Conservation (phyloP, 2,329 filamentous ascomycete genomes). For the Phialophora expanda region DNA sequence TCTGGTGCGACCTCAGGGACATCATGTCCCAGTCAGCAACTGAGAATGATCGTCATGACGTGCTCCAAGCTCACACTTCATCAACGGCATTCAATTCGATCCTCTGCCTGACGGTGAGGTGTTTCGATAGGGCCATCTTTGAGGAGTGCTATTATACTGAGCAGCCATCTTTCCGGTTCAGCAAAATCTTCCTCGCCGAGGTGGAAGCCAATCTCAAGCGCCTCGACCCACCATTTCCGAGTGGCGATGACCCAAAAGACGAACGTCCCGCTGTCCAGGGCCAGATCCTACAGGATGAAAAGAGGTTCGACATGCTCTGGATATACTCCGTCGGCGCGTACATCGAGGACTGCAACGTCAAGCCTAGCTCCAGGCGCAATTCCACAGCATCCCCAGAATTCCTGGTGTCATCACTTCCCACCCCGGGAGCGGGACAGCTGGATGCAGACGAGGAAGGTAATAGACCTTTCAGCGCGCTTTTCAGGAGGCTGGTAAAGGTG, state of each 20-base stretch:
- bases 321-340: constrained; percentile 11
- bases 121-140: not conserved
- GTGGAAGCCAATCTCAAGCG: not conserved
- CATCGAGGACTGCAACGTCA: not conserved
- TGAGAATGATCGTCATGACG: not conserved
- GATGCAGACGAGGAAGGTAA: not conserved
- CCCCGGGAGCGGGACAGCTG: too few relatives aligned
- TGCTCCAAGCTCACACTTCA: not conserved
- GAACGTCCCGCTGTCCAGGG: not conserved
- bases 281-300: not conserved
- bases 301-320: constrained; percentile 17
- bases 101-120: constrained; percentile 2
- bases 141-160: constrained; percentile 5
- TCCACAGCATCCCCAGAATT: not conserved
- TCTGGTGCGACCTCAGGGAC: constrained; percentile 7
- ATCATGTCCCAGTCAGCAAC: not conserved
- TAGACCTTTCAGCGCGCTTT: not conserved
- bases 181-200: constrained; percentile 3
- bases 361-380: not conserved
- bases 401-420: not conserved
- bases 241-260: not conserved
- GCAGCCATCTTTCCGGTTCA: not conserved
- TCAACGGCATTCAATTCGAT: not conserved
- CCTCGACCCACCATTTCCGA: constrained; percentile 2
- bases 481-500: not conserved